Evolutionary conservation across 2,329 filamentous ascomycete genomes (phyloP).

Genomic region (Monosporascus sp.): DNA sequence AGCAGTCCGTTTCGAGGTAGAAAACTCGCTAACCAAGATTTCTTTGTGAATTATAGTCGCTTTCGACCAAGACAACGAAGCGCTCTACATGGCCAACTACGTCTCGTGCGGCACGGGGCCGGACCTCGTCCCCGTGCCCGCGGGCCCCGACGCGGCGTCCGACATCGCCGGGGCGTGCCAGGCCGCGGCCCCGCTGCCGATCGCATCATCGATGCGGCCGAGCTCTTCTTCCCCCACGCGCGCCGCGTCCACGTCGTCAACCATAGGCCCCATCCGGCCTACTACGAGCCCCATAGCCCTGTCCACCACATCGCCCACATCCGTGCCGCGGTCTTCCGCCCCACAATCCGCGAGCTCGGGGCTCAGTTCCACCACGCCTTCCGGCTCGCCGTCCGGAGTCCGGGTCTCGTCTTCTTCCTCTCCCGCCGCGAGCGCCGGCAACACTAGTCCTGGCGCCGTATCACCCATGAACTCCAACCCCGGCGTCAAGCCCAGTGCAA

Average conservation of each 20-base stretch:
- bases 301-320: background rate
- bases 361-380: too few species aligned
- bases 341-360: background rate
- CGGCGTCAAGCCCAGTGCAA: too few species aligned
- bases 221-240: too few species aligned
- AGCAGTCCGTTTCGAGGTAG: too few species aligned
- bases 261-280: background rate
- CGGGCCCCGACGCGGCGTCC: slow-evolving; percentile 20
- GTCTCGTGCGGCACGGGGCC: slow-evolving; percentile 15
- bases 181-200: background rate
- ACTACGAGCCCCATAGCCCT: background rate
- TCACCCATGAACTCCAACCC: too few species aligned
- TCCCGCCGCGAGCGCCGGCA: too few species aligned
- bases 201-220: background rate
- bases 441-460: too few species aligned
- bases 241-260: background rate
- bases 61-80: slow-evolving; percentile 26
- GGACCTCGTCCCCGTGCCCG: slow-evolving; percentile 23
- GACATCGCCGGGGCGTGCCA: slow-evolving; percentile 20
- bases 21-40: background rate
- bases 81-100: slow-evolving; percentile 27
- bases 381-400: too few species aligned
- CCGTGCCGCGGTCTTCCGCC: background rate
- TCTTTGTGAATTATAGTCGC: slow-evolving; percentile 12
- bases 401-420: too few species aligned